phyloP scores from a whole-genome alignment of 768 basidiomycete species.

The Leucosporidium scottii region DNA sequence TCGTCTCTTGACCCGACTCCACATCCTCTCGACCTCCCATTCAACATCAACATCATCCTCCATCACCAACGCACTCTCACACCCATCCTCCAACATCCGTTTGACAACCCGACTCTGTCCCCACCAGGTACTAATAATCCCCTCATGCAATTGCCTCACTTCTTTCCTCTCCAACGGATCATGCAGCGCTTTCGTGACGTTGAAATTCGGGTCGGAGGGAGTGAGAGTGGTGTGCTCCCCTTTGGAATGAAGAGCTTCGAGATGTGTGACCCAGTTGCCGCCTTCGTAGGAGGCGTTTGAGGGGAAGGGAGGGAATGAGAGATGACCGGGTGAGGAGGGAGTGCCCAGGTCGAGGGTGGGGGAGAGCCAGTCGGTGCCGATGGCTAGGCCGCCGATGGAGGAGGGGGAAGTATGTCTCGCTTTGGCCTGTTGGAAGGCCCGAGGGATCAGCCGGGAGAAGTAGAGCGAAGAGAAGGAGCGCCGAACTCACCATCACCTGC shows the following conservation, averaged over 20 bases:
- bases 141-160: slow-evolving; percentile 34
- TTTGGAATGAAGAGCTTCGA: slow-evolving; percentile 26
- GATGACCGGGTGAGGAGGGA: no score
- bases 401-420: neutral
- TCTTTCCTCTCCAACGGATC: slow-evolving; percentile 31
- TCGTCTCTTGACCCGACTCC: slow-evolving; percentile 32
- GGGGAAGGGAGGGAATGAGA: slow-evolving; percentile 12
- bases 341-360: slow-evolving; percentile 1
- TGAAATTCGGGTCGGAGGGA: slow-evolving; percentile 18
- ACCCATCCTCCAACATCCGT: slow-evolving; percentile 30
- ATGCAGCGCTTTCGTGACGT: slow-evolving; percentile 14
- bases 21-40: slow-evolving; percentile 38
- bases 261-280: slow-evolving; percentile 33
- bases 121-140: slow-evolving; percentile 36
- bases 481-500: neutral
- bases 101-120: slow-evolving; percentile 36
- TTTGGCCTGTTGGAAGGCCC: neutral
- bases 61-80: slow-evolving; percentile 33
- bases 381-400: slow-evolving; percentile 21
- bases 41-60: slow-evolving; percentile 39
- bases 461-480: neutral
- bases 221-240: slow-evolving; percentile 12
- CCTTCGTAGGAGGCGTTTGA: slow-evolving; percentile 1
- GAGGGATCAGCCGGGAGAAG: no score
- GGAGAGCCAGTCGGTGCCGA: slow-evolving; percentile 31